A percentile compares a stretch with the other conserved stretches of the same genome.
phyloP scores from a whole-genome alignment of 768 basidiomycete species.

The Leccinellum albellum region DNA sequence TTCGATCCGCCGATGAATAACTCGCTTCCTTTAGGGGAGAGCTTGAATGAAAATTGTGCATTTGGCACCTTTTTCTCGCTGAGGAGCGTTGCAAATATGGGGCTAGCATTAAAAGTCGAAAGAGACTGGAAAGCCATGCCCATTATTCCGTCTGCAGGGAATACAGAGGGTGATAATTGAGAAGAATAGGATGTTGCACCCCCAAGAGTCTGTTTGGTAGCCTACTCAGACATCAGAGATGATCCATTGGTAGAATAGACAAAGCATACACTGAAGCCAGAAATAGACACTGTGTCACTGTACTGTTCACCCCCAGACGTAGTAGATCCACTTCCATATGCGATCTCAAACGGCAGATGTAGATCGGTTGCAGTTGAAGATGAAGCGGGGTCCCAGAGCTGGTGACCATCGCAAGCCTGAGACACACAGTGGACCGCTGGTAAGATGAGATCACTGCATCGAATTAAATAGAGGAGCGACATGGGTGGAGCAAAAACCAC shows the following conservation, averaged over 20 bases:
- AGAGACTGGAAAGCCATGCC: constrained; percentile 41
- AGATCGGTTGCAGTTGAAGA: constrained; percentile 7
- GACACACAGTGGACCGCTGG: constrained; percentile 20
- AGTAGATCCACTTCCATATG: neutral
- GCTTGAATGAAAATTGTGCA: constrained; percentile 46
- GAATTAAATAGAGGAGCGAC: neutral
- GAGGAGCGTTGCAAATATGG: constrained; percentile 41
- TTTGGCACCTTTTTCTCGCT: constrained; percentile 31
- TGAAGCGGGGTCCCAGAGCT: constrained; percentile 26
- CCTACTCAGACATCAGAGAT: constrained; percentile 3
- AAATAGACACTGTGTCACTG: constrained; percentile 4
- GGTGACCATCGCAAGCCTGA: constrained; percentile 29
- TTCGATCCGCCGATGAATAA: neutral
- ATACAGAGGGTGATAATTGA: neutral
- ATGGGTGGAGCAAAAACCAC: neutral
- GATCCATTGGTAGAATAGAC: neutral
- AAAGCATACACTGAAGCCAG: constrained; percentile 6
- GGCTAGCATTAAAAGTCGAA: constrained; percentile 31
- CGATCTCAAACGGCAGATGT: neutral
- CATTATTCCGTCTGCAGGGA: constrained; percentile 21
- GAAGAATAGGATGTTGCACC: constrained; percentile 1
- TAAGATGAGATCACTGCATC: constrained; percentile 25
- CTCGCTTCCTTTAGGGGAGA: constrained; percentile 32
- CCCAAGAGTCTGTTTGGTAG: constrained; percentile 7
- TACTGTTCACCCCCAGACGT: constrained; percentile 1